phyloP scores from a whole-genome alignment of 2,329 filamentous ascomycete genomes.

The Aurifilum marmelostoma region DNA sequence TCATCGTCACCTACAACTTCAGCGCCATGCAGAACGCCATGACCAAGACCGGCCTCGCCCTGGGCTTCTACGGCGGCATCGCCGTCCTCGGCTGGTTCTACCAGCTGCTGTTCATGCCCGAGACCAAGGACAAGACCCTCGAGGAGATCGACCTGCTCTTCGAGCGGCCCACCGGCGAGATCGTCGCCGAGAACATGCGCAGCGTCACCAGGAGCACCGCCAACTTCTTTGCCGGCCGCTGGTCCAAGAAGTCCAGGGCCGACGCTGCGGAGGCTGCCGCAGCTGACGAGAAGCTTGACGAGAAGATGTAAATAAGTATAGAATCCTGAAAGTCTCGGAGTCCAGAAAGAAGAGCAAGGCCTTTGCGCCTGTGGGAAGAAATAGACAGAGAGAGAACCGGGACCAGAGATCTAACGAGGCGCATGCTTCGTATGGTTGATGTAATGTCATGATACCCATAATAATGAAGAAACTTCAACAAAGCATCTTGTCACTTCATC shows the following conservation, averaged over 20 bases:
- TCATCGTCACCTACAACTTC: conserved; percentile 79
- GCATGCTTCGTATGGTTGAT: background rate
- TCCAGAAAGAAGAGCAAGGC: too few relatives aligned
- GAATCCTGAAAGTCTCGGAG: too few relatives aligned
- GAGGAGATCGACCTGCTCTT: conserved; percentile 75
- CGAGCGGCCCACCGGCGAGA: conserved; percentile 62
- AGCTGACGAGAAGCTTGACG: conserved; percentile 24
- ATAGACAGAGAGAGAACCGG: too few relatives aligned
- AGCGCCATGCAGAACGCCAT: conserved; percentile 70
- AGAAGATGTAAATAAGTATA: conserved; percentile 20
- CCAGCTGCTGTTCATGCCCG: conserved; percentile 75
- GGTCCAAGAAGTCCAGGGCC: conserved; percentile 16
- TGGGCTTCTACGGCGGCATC: conserved; percentile 77
- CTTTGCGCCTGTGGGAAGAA: too few relatives aligned
- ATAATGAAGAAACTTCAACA: background rate
- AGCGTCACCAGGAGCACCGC: conserved; percentile 31
- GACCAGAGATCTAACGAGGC: background rate
- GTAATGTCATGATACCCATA: conserved; percentile 16
- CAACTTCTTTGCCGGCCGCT: conserved; percentile 28
- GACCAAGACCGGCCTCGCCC: conserved; percentile 64
- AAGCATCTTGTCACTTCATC: background rate
- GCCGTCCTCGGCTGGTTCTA: conserved; percentile 72
- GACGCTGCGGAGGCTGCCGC: conserved; percentile 11
- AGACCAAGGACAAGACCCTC: conserved; percentile 69
- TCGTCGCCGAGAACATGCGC: conserved; percentile 63